phyloP scores from a whole-genome alignment of 768 basidiomycete species.

The Pleurotus eryngii region DNA sequence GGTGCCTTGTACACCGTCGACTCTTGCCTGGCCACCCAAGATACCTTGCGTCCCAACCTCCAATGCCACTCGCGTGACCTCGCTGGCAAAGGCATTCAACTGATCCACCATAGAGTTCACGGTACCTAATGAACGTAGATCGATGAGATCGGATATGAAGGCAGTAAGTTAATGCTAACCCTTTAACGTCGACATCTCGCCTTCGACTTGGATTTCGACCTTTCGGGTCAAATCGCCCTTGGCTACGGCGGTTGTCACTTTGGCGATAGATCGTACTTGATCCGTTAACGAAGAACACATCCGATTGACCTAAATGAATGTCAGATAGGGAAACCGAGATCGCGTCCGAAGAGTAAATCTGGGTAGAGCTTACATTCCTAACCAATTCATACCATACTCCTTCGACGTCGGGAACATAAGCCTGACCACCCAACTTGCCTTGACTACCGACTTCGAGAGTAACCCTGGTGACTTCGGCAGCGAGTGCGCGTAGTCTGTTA shows the following conservation, averaged over 20 bases:
- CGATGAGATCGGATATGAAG: background rate
- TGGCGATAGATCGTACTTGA: conserved; percentile 77
- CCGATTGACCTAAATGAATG: conserved; percentile 54
- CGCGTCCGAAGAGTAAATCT: background rate
- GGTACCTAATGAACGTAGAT: conserved; percentile 37
- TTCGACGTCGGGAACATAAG: conserved; percentile 81
- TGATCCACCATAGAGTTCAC: conserved; percentile 94
- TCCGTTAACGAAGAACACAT: conserved; percentile 81
- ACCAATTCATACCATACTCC: conserved; percentile 84
- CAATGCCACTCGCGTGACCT: conserved; percentile 77
- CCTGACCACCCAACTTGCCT: conserved; percentile 88
- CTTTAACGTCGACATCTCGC: conserved; percentile 82
- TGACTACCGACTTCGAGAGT: conserved; percentile 83
- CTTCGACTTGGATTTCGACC: conserved; percentile 84
- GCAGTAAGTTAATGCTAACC: conserved; percentile 20
- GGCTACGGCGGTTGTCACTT: conserved; percentile 86
- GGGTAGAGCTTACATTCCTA: conserved; percentile 48
- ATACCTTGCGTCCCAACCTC: conserved; percentile 91
- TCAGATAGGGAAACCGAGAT: background rate
- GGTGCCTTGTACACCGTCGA: conserved; percentile 87
- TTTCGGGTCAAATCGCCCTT: conserved; percentile 87
- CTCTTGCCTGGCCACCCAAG: conserved; percentile 84
- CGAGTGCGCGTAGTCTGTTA: conserved; percentile 49
- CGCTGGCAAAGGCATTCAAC: conserved; percentile 78
- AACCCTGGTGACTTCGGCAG: conserved; percentile 79